Percentiles rank a stretch among this genome's conserved stretches.
phyloP scores from a whole-genome alignment of 345 rosid genomes.

The Excoecaria cochinchinensis region DNA sequence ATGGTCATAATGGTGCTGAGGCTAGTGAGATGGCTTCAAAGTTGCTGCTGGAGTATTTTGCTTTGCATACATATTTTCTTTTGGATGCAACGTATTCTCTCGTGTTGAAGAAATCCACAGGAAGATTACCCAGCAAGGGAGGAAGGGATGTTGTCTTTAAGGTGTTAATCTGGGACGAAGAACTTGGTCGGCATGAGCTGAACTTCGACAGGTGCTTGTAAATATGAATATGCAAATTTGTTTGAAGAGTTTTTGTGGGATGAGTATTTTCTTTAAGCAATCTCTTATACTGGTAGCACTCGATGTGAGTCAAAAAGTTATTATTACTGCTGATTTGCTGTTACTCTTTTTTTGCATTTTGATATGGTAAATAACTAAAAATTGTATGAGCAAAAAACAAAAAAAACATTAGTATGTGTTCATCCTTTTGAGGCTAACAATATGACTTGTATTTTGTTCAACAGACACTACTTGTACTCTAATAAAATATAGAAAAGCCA shows the following conservation, averaged over 20 bases:
- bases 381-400: neutral
- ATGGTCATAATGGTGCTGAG: constrained; percentile 96
- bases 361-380: too few relatives aligned
- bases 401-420: too few relatives aligned
- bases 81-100: constrained; percentile 73
- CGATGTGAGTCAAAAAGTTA: neutral
- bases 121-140: constrained; percentile 44
- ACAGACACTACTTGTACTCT: neutral
- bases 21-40: constrained; percentile 97
- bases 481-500: neutral
- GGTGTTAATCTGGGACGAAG: constrained; percentile 47
- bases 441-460: neutral
- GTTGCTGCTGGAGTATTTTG: constrained; percentile 80
- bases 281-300: neutral
- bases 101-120: constrained; percentile 42
- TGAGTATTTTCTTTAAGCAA: too few relatives aligned
- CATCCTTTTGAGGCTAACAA: neutral
- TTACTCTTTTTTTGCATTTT: neutral
- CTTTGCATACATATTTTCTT: constrained; percentile 82
- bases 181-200: constrained; percentile 41
- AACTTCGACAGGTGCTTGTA: constrained; percentile 51
- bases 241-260: too few relatives aligned
- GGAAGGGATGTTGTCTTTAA: constrained; percentile 47
- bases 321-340: too few relatives aligned
- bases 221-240: neutral